Evolutionary conservation across 2,329 filamentous ascomycete genomes (phyloP), one percentile per base, ranked within the genome.

Genomic region (Ceratocystis harringtonii): DNA sequence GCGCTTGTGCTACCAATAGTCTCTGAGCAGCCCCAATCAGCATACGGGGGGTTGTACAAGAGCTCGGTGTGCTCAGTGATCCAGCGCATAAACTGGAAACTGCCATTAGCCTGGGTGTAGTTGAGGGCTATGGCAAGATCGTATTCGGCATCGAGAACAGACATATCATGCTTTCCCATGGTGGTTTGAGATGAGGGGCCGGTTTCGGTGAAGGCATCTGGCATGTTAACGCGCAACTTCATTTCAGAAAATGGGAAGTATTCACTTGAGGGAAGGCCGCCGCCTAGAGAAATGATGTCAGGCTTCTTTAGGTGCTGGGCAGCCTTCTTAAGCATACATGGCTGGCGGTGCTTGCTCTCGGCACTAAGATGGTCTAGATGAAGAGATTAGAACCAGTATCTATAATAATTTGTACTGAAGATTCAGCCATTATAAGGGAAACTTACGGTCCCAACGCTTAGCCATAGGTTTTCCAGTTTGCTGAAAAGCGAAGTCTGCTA

Each of bases 21-120:
- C 77, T 96, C 80, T 65, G 85, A 86, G 71, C 89, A 89, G 69
- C 84, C 81, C 94, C 94, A 99, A 77, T 99, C 92, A 19, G 86
- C 81, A 73, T 97, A 97, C 0, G 89, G 90, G 17, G 92, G 92
- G 68, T 84, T 81, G 75, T 90, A 89, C 17, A 96, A 85, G 65
- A 97, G 84, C 76, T 99, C 92, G 0, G 92, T 95, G 76, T 97
- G 94, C 78, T 99, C 94, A 0, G 92, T 95, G 62, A 97, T 80
- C 77, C 89, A 97, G 68, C 94, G 86, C 68, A 96, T 78, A 74
- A 99, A 80, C 76, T 96, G 94, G 2, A 90, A 88, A 10, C 90
- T 84, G 19, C 94, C 94, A 19, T 85, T 85, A 7, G 91, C 86
- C 76, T 96, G 91, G 43, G 89, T 90, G 74, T 99, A 99, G 77